Percentiles rank a stretch among this genome's conserved stretches.
Evolutionary conservation across 2,329 filamentous ascomycete species (phyloP).

Genomic region (Xylaria sp.): DNA sequence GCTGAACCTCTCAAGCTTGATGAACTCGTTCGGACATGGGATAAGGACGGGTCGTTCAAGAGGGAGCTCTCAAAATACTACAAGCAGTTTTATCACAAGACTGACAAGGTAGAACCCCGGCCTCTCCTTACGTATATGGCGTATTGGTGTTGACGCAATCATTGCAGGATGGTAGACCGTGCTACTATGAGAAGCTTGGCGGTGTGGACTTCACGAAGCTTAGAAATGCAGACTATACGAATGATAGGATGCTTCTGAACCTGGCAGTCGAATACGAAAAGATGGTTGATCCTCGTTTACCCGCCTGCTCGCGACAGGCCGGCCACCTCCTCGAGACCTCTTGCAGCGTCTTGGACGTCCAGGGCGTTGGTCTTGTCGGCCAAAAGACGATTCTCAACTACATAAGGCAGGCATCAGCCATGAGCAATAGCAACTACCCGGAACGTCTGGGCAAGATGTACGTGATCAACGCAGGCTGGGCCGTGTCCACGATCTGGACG

Average conservation of each 20-base stretch:
- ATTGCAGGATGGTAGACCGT: conserved; percentile 85
- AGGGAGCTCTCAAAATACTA: conserved; percentile 87
- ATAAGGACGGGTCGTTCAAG: conserved; percentile 73
- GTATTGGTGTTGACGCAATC: background rate
- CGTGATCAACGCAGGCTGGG: conserved; percentile 98
- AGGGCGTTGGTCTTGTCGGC: conserved; percentile 87
- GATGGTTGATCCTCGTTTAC: conserved; percentile 89
- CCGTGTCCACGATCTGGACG: conserved; percentile 82
- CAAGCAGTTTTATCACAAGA: conserved; percentile 99
- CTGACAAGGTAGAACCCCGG: conserved; percentile 71
- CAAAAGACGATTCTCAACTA: conserved; percentile 88
- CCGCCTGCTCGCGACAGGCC: conserved; percentile 92
- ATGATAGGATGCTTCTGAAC: conserved; percentile 95
- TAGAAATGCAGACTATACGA: conserved; percentile 85
- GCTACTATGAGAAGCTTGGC: conserved; percentile 97
- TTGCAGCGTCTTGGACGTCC: conserved; percentile 98
- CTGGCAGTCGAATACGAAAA: conserved; percentile 98
- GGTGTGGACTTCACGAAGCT: conserved; percentile 90
- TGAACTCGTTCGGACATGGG: conserved; percentile 73
- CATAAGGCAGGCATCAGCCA: conserved; percentile 82
- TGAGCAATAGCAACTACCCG: conserved; percentile 99
- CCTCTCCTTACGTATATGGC: background rate
- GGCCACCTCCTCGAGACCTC: conserved; percentile 94
- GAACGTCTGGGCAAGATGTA: conserved; percentile 96
- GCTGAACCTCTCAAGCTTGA: conserved; percentile 63